Base-by-base conservation (phyloP, 2,329 filamentous ascomycete species). In the Aurifilum marmelostoma region DNA sequence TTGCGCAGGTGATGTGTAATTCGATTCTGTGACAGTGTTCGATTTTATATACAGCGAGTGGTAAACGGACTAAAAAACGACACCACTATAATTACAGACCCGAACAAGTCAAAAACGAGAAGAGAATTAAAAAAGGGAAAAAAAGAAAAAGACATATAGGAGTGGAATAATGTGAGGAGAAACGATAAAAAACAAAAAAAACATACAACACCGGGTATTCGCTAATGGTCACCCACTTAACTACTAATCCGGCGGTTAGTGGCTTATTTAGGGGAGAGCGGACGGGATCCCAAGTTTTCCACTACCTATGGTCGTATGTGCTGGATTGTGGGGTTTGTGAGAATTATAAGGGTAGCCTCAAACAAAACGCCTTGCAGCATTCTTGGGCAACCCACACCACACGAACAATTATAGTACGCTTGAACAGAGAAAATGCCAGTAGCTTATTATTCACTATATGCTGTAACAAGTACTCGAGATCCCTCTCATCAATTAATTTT, bases 291-390 rank as follows among this genome's bases (percentile, higher is more conserved):
- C 43, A 47, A 47, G 43, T 47, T 47, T 7, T 47, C 43, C 43
- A 47, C 43, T 47, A 47, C 43, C 43, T 47, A 47, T 47, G 43
- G 43, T 47, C 43, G 43, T 47, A 47, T 47, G 43, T 47, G 21
- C 21, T 47, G 2, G 21, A n/a, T 21, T 2, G 7, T 0, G 2
- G 7, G 1, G n/a, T 8, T 11, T 2, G n/a, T n/a, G 6, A n/a
- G 43, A 2, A 1, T 47, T 47, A 47, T 47, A n/a, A 47, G 7
- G 1, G 8, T 7, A 11, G n/a, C 9, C 12, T 39, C 37, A 7
- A 39, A 7, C 12, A 7, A 9, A 4, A 34, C 34, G 34, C 34
- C 34, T 34, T 34, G 41, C 41, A 43, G n/a, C 41, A 21, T 21
- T 21, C 2, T 21, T 21, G 41, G n/a, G n/a, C n/a, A n/a, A n/a